Conservation (phyloP, 2,329 filamentous ascomycete genomes). For the Alternaria dauci region DNA sequence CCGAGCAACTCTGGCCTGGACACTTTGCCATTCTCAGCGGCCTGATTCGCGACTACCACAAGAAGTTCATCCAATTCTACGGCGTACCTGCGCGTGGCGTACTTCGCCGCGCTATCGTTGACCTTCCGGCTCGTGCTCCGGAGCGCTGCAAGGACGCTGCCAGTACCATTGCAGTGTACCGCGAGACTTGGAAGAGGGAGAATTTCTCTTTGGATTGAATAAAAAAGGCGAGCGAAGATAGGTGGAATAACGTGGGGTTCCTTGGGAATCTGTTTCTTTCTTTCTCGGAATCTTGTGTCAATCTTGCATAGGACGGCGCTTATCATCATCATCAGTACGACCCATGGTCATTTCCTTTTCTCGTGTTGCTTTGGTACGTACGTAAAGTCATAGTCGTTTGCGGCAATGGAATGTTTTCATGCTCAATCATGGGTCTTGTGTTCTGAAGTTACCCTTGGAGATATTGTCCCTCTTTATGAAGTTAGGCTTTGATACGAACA, state of each 20-base stretch:
- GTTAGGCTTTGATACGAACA: too few relatives aligned
- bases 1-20: slow-evolving; percentile 58
- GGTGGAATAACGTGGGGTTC: not conserved
- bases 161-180: slow-evolving; percentile 40
- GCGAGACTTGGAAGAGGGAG: slow-evolving; percentile 44
- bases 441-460: too few relatives aligned
- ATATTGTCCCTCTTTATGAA: too few relatives aligned
- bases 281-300: slow-evolving; percentile 2
- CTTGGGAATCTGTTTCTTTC: not conserved
- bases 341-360: slow-evolving; percentile 8
- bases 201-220: slow-evolving; percentile 28
- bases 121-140: slow-evolving; percentile 66
- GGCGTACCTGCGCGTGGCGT: slow-evolving; percentile 78
- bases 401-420: not conserved
- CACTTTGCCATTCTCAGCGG: slow-evolving; percentile 61
- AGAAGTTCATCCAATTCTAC: slow-evolving; percentile 81
- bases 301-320: slow-evolving; percentile 5
- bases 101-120: slow-evolving; percentile 74
- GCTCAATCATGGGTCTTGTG: too few relatives aligned
- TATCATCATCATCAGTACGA: slow-evolving; percentile 11
- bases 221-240: not conserved
- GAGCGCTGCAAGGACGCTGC: slow-evolving; percentile 37
- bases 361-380: not conserved
- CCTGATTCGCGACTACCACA: slow-evolving; percentile 69
- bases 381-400: not conserved